Percentiles rank a stretch among this genome's conserved stretches.
phyloP scores from a whole-genome alignment of 108 stramenopile species.

The Cyclotella sp. region DNA sequence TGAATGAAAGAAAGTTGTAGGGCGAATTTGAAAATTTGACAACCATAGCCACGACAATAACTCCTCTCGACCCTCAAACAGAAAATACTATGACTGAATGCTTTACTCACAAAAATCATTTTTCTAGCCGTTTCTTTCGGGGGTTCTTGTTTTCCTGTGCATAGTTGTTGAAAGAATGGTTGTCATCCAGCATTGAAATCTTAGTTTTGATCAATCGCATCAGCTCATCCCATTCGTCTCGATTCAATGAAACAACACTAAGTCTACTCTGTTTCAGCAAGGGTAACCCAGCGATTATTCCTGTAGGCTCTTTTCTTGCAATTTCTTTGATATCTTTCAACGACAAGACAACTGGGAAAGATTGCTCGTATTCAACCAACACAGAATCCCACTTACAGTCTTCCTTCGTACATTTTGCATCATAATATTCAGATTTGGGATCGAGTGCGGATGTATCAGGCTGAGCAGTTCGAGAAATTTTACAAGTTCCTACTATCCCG shows the following conservation, averaged over 20 bases:
- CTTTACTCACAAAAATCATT: too few relatives aligned
- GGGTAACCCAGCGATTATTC: slow-evolving; percentile 49
- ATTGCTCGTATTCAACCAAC: slow-evolving; percentile 51
- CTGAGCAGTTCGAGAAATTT: slow-evolving; percentile 41
- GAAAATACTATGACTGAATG: too few relatives aligned
- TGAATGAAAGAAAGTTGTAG: too few relatives aligned
- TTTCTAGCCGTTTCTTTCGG: too few relatives aligned
- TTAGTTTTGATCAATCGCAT: slow-evolving; percentile 31
- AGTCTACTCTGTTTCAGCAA: slow-evolving; percentile 56
- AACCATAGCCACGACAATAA: too few relatives aligned
- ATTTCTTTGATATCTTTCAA: slow-evolving; percentile 57
- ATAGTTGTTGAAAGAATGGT: too few relatives aligned
- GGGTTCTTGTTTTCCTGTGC: too few relatives aligned
- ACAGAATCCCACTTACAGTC: slow-evolving; percentile 63
- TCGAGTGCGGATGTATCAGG: slow-evolving; percentile 60
- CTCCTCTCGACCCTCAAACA: too few relatives aligned
- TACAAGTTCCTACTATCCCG: slow-evolving; percentile 56
- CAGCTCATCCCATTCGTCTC: slow-evolving; percentile 47
- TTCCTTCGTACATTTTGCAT: slow-evolving; percentile 59
- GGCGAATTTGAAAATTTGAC: too few relatives aligned
- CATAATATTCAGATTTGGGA: slow-evolving; percentile 52
- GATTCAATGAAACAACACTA: slow-evolving; percentile 54
- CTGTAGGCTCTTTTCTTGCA: slow-evolving; percentile 23
- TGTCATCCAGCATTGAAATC: not conserved
- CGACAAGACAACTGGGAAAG: slow-evolving; percentile 46